phyloP scores from a whole-genome alignment of 2,329 filamentous ascomycete genomes.

The Pseudonectria foliicola region DNA sequence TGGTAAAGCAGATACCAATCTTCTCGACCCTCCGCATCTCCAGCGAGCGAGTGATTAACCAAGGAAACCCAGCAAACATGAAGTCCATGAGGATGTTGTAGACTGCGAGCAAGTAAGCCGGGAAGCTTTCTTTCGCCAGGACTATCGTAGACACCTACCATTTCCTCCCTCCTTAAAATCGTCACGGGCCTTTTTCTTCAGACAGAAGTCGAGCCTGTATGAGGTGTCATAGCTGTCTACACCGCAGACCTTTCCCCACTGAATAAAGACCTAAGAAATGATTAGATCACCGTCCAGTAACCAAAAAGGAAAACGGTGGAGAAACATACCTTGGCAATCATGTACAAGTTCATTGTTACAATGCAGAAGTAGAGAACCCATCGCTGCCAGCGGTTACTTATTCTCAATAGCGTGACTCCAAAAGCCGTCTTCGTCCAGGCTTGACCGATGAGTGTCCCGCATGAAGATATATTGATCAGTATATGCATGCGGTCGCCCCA shows the following conservation, averaged over 20 bases:
- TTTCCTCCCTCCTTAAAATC: constrained; percentile 45
- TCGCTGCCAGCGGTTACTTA: constrained; percentile 38
- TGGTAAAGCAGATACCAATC: constrained; percentile 40
- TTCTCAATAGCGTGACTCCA: constrained; percentile 29
- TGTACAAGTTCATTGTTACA: constrained; percentile 39
- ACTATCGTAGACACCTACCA: no score
- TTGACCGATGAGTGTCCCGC: constrained; percentile 30
- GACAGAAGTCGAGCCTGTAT: constrained; percentile 40
- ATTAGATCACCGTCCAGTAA: no score
- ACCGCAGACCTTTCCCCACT: constrained; percentile 41
- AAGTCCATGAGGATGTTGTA: constrained; percentile 50
- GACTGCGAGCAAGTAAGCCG: constrained; percentile 28
- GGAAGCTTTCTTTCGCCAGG: no score
- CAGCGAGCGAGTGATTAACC: constrained; percentile 40
- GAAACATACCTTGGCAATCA: constrained; percentile 33
- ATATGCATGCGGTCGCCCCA: constrained; percentile 49
- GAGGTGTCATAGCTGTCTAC: constrained; percentile 36
- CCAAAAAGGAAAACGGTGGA: no score
- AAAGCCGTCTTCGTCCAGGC: constrained; percentile 32
- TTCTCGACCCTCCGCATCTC: constrained; percentile 43
- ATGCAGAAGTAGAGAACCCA: constrained; percentile 43
- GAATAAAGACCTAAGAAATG: constrained; percentile 29
- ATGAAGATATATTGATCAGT: constrained; percentile 37
- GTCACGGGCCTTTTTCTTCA: constrained; percentile 30
- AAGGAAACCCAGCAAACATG: constrained; percentile 41